These are phyloP conservation scores for Citrullus amarus DNA, from an alignment of 306 rosid species.

Conservation along the genomic window DNA sequence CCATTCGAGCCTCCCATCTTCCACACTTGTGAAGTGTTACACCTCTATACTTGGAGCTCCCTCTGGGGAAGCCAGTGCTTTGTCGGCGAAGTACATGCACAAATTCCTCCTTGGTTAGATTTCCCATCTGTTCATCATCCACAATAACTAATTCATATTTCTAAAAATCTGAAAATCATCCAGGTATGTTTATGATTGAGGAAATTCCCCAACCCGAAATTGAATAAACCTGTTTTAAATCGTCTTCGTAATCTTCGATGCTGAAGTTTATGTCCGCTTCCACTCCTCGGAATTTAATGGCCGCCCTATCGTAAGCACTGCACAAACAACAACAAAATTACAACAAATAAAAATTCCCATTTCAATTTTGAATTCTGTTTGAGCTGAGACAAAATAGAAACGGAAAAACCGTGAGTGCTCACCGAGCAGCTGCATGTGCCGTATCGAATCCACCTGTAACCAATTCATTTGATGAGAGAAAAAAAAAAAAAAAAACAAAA, in stretches of 20 bases:
- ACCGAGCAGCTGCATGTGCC: slow-evolving; percentile 99
- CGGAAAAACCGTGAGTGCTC: slow-evolving; percentile 16
- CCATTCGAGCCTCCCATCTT: slow-evolving; percentile 99
- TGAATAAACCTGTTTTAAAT: slow-evolving; percentile 68
- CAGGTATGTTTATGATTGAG: no score
- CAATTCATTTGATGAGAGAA: slow-evolving; percentile 11
- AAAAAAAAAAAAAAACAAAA: not conserved
- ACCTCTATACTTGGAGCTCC: slow-evolving; percentile 99
- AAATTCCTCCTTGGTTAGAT: slow-evolving; percentile 89
- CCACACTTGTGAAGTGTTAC: slow-evolving; percentile 98
- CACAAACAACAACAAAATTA: not conserved
- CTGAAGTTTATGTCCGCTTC: slow-evolving; percentile 92
- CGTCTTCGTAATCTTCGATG: slow-evolving; percentile 85
- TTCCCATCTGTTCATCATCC: slow-evolving; percentile 50
- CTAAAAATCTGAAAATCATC: no score
- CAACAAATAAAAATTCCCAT: not conserved
- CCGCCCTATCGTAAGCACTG: slow-evolving; percentile 99
- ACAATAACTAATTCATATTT: no score
- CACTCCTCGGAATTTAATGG: slow-evolving; percentile 88
- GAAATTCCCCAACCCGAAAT: no score
- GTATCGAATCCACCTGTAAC: slow-evolving; percentile 98
- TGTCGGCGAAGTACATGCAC: slow-evolving; percentile 99
- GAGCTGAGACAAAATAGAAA: not conserved
- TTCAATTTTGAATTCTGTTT: not conserved
- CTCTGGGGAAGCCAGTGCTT: slow-evolving; percentile 97